phyloP scores from a whole-genome alignment of 2,329 filamentous ascomycete species.

The Plectosphaerella sp. region DNA sequence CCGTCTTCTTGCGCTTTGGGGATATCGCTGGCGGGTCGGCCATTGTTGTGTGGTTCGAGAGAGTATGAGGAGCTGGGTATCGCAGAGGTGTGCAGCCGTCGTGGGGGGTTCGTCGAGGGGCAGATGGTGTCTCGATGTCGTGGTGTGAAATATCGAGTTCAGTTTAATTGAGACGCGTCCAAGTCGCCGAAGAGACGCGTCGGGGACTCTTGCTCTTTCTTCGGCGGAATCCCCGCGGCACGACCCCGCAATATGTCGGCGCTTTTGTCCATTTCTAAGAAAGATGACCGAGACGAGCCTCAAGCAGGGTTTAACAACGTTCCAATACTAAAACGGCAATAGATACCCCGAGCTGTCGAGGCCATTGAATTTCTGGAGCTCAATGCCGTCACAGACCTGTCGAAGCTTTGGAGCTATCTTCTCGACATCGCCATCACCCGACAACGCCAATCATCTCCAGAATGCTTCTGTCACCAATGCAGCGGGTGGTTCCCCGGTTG shows the following conservation, averaged over 20 bases:
- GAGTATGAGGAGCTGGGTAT: background rate
- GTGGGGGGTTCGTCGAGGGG: background rate
- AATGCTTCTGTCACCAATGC: conserved; percentile 17
- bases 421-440: background rate
- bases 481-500: conserved; percentile 15
- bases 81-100: background rate
- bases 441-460: background rate
- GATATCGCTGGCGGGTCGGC: conserved; percentile 5
- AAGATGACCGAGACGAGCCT: no score
- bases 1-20: conserved; percentile 19
- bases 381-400: background rate
- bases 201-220: background rate
- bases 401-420: background rate
- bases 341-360: no score
- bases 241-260: background rate
- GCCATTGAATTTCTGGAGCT: background rate
- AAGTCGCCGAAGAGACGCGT: background rate
- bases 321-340: background rate
- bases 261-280: background rate
- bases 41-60: background rate
- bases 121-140: background rate
- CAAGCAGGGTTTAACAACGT: background rate
- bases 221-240: background rate
- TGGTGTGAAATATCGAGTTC: background rate
- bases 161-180: conserved; percentile 14